These are phyloP conservation scores for Stentor roeselii DNA, from an alignment of 73 alveolate genomes.

Conservation along the genomic window DNA sequence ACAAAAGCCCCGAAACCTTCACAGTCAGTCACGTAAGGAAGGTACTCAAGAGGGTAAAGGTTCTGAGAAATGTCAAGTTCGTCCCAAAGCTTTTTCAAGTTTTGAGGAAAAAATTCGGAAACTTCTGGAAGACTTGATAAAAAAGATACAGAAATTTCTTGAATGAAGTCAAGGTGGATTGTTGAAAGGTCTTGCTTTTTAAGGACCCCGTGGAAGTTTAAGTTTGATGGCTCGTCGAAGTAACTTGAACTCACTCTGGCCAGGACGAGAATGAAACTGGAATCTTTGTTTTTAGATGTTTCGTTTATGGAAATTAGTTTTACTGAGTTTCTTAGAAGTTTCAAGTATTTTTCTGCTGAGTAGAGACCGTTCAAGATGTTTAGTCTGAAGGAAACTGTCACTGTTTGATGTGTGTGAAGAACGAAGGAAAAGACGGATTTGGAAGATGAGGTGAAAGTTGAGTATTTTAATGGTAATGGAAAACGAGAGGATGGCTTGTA, in stretches of 20 bases:
- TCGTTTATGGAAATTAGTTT: neutral
- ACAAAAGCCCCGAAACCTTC: slow-evolving; percentile 12
- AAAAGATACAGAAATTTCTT: neutral
- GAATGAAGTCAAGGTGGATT: neutral
- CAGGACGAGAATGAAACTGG: neutral
- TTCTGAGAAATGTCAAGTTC: neutral
- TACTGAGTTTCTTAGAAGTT: neutral
- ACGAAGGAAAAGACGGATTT: neutral
- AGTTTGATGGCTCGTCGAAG: slow-evolving; percentile 6
- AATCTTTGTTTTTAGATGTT: neutral
- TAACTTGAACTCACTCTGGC: neutral
- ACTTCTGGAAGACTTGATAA: neutral
- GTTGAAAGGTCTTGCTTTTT: neutral
- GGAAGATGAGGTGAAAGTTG: neutral
- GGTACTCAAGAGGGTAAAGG: neutral
- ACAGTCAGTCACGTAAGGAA: slow-evolving; percentile 9
- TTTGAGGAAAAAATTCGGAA: neutral
- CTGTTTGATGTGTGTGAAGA: neutral
- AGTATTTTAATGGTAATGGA: neutral
- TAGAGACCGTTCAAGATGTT: neutral
- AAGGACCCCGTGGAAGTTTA: neutral
- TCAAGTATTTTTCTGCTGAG: neutral
- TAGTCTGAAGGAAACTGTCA: neutral
- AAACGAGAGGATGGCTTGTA: neutral
- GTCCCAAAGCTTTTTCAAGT: neutral